Percentiles rank a stretch among this genome's conserved stretches.
phyloP scores from a whole-genome alignment of 805 yeast genomes.

The Lipomyces japonicus region DNA sequence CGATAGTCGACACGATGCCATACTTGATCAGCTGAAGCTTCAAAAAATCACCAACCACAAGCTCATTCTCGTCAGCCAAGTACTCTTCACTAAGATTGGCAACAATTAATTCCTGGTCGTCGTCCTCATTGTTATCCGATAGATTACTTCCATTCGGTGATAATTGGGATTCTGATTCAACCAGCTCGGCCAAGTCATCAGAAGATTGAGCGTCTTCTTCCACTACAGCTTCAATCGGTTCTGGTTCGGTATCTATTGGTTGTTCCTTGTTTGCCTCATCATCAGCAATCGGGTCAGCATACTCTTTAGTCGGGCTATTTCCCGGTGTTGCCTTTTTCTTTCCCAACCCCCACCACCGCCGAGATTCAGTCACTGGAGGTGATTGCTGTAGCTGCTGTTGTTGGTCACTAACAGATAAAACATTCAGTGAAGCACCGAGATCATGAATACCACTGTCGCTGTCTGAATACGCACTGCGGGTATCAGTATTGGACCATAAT shows the following conservation, averaged over 20 bases:
- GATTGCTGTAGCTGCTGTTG: not conserved
- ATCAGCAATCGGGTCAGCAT: not conserved
- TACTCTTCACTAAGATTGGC: conserved; percentile 8
- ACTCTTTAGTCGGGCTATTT: conserved; percentile 12
- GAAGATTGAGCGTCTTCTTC: conserved; percentile 5
- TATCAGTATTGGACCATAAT: not conserved
- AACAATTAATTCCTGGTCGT: not conserved
- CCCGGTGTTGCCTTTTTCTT: conserved; percentile 15
- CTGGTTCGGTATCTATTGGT: conserved; percentile 1
- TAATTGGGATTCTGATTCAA: conserved; percentile 1
- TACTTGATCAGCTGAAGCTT: conserved; percentile 77
- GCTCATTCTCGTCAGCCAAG: conserved; percentile 31
- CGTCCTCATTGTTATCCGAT: conserved; percentile 27
- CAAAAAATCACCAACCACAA: conserved; percentile 82
- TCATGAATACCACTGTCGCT: conserved; percentile 13
- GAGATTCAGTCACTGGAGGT: conserved; percentile 14
- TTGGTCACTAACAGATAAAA: conserved; percentile 14
- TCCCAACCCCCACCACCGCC: conserved; percentile 27
- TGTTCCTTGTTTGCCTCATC: conserved; percentile 1
- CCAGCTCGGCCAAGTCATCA: not conserved
- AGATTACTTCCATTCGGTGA: conserved; percentile 6
- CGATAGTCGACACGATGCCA: conserved; percentile 25
- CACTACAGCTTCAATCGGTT: conserved; percentile 1
- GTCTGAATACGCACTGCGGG: not conserved
- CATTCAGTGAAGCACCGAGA: conserved; percentile 13